Base-by-base conservation (phyloP, 1,284 basidiomycete genomes). In the Austroboletus rostrupii region DNA sequence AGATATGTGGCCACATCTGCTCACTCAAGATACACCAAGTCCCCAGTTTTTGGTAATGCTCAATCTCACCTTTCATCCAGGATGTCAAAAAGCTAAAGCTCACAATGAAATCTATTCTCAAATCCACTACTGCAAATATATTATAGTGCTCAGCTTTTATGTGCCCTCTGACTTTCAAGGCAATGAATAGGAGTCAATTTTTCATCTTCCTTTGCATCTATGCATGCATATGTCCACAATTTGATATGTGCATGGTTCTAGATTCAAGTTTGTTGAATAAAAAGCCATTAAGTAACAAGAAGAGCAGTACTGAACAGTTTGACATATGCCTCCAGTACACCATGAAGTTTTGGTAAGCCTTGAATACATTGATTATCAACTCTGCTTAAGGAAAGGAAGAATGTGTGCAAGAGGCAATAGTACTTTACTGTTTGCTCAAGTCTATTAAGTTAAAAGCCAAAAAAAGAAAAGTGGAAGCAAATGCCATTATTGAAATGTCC, bases 151-250 rank as follows among this genome's bases (percentile, higher is more conserved):
- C 81, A 35, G 72, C 73, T 3, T 97, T 92, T 60, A 82, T 92
- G 48, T 97, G 94, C 71, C 91, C 94, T 1, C 76, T 97, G 43
- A 91, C 86, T 3, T 72, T 92, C 57, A 91, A 92, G 65, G 94
- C 96, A 71, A 96, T 97, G 92, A 92, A 90, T 54, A 93, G 93
- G n/a, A 67, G 72, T 0, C 80, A 89, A 47, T 90, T 91, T 0
- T 97, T 97, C 67, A 82, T 92, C 49, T 95, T 92, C 64, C 70
- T 96, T 55, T 73, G 76, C n/a, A 71, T 84, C 0, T 97, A 93
- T 61, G 92, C 92, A n/a, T 94, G 91, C 64, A 91, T 90, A 31
- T 86, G 93, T 68, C 85, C 87, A 5, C 83, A 86, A 50, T 83
- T 82, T 0, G 89, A 85, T 5, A 72, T 93, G 38, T 83, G 81